Evolutionary conservation across 768 basidiomycete genomes (phyloP).

Genomic region (Sutorius australiensis): DNA sequence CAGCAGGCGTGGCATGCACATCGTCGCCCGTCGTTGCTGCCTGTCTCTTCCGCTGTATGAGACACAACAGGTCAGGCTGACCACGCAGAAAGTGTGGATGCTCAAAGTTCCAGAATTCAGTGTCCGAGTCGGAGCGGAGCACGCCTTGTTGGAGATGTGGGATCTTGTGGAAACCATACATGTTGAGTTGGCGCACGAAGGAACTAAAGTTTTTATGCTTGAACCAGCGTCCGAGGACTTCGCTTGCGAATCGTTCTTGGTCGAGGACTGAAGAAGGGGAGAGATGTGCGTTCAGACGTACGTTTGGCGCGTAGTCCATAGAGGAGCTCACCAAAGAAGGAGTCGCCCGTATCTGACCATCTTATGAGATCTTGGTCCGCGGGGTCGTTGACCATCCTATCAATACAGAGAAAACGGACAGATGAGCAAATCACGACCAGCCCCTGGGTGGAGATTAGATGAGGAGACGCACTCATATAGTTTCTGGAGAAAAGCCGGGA

Average conservation of each 20-base stretch:
- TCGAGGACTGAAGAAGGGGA: constrained; percentile 65
- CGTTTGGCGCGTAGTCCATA: background rate
- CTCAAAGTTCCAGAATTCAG: constrained; percentile 88
- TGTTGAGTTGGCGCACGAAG: constrained; percentile 93
- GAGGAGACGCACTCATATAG: constrained; percentile 68
- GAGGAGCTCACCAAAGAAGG: constrained; percentile 74
- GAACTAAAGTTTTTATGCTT: constrained; percentile 97
- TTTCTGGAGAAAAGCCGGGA: constrained; percentile 90
- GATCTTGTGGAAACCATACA: constrained; percentile 96
- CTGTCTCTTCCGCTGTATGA: constrained; percentile 84
- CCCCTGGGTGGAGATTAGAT: constrained; percentile 11
- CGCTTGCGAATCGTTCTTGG: constrained; percentile 84
- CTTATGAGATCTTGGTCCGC: constrained; percentile 79
- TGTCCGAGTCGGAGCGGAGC: constrained; percentile 74
- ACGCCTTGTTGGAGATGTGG: constrained; percentile 96
- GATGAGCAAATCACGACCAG: constrained; percentile 9
- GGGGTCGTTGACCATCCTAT: constrained; percentile 89
- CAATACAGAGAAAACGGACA: constrained; percentile 1
- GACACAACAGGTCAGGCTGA: constrained; percentile 81
- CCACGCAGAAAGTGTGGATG: constrained; percentile 86
- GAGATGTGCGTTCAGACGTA: background rate
- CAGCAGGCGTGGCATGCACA: constrained; percentile 17
- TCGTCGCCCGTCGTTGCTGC: constrained; percentile 33
- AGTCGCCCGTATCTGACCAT: constrained; percentile 89
- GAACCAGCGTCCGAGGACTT: constrained; percentile 92